Evolutionary conservation across 208 protist species (phyloP).

Genomic region (Strigomonas galati): DNA sequence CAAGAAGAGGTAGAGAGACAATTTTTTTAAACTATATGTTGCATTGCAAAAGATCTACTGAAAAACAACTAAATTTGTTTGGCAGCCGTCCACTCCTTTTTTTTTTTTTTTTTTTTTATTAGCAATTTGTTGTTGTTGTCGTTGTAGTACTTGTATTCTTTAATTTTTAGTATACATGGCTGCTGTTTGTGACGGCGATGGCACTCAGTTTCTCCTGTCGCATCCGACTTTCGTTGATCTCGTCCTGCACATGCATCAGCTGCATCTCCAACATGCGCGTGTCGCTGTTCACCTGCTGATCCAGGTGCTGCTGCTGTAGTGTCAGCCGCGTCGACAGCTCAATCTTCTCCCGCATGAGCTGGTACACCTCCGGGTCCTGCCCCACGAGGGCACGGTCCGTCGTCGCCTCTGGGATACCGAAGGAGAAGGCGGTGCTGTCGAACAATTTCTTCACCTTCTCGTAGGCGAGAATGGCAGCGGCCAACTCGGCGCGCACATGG

Average conservation of each 20-base stretch:
- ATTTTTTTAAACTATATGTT: too few species aligned
- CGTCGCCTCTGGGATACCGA: neutral
- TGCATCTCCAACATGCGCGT: neutral
- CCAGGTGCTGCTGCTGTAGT: constrained; percentile 17
- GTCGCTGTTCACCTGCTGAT: neutral
- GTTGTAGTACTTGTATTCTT: neutral
- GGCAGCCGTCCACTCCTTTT: too few species aligned
- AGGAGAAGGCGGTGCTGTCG: neutral
- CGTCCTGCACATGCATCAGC: neutral
- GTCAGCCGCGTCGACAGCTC: constrained; percentile 17
- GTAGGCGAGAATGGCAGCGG: too few species aligned
- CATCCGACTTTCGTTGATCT: neutral
- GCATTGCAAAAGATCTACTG: too few species aligned
- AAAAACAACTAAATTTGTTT: too few species aligned
- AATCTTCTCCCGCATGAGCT: constrained; percentile 12
- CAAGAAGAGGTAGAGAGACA: constrained; percentile 6
- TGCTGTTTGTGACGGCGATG: neutral
- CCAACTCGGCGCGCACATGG: too few species aligned
- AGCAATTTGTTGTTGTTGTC: too few species aligned
- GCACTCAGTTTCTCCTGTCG: neutral
- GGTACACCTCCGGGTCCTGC: constrained; percentile 26
- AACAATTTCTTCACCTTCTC: too few species aligned
- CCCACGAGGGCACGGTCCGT: too few species aligned
- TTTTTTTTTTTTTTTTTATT: too few species aligned
- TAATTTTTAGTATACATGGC: neutral